Percentiles rank a stretch among this genome's conserved stretches.
Evolutionary conservation across 805 yeast species (phyloP).

Genomic region (Candida corydali): DNA sequence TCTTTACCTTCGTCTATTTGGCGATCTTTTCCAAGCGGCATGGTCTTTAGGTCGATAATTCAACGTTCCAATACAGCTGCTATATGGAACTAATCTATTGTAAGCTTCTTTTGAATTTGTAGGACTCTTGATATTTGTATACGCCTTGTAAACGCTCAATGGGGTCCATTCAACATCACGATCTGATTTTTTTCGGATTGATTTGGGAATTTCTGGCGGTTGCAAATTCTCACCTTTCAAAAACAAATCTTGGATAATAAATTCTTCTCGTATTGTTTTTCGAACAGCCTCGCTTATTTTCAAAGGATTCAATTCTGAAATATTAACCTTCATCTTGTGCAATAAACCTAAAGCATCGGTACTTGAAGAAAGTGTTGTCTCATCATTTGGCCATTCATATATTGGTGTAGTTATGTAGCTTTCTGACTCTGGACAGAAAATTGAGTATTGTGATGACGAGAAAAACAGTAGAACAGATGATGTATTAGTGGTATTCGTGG

Average conservation of each 20-base stretch:
- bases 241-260: constrained; percentile 9
- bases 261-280: constrained; percentile 13
- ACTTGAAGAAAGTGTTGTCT: constrained; percentile 4
- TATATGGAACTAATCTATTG: constrained; percentile 11
- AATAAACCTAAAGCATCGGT: constrained; percentile 5
- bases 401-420: constrained; percentile 8
- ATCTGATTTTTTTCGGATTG: constrained; percentile 6
- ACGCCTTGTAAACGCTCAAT: constrained; percentile 28
- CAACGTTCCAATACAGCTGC: constrained; percentile 11
- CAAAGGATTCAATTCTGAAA: constrained; percentile 9
- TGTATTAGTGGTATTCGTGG: constrained; percentile 4
- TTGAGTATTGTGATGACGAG: constrained; percentile 3
- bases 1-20: constrained; percentile 10
- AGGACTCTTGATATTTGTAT: constrained; percentile 25
- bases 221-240: constrained; percentile 5
- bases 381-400: constrained; percentile 11
- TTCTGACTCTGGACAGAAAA: background rate
- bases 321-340: constrained; percentile 5
- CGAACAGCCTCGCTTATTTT: constrained; percentile 9
- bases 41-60: constrained; percentile 12
- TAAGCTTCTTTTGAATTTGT: constrained; percentile 10
- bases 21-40: constrained; percentile 11
- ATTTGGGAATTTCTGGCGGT: constrained; percentile 7
- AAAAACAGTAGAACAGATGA: constrained; percentile 6
- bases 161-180: constrained; percentile 26